Evolutionary conservation across 192 early-diverging fungal species (phyloP).

Genomic region (Rhizophagus clarus): DNA sequence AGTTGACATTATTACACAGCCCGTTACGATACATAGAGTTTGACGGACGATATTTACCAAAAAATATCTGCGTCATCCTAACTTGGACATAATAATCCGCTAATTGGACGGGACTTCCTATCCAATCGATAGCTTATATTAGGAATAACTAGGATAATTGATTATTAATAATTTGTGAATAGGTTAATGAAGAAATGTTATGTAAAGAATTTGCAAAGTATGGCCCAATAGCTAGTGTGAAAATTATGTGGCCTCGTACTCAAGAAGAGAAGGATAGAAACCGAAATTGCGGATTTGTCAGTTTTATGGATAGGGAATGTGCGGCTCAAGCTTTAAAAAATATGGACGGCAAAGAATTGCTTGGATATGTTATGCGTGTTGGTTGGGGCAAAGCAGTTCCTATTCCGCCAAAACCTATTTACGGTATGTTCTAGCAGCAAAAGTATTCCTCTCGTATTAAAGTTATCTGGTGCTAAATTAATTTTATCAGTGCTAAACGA

Average conservation of each 20-base stretch:
- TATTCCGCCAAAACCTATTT: constrained; percentile 73
- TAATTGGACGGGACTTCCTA: too few species aligned
- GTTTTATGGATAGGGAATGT: constrained; percentile 78
- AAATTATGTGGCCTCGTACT: constrained; percentile 95
- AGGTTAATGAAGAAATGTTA: constrained; percentile 69
- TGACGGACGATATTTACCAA: neutral
- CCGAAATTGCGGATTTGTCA: constrained; percentile 85
- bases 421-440: constrained; percentile 48
- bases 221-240: constrained; percentile 88
- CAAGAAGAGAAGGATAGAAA: constrained; percentile 78
- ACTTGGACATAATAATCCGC: too few species aligned
- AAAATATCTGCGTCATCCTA: too few species aligned
- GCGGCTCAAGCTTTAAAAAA: constrained; percentile 70
- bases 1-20: neutral
- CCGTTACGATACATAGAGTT: too few species aligned
- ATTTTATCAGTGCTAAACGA: constrained; percentile 40
- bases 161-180: neutral
- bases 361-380: constrained; percentile 64
- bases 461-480: neutral
- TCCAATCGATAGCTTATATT: neutral
- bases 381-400: constrained; percentile 86
- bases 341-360: constrained; percentile 72
- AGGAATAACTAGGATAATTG: neutral
- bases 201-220: constrained; percentile 76
- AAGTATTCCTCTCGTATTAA: neutral